phyloP scores from a whole-genome alignment of 495 filamentous ascomycete genomes.

The Beverwykella pulmonaria region DNA sequence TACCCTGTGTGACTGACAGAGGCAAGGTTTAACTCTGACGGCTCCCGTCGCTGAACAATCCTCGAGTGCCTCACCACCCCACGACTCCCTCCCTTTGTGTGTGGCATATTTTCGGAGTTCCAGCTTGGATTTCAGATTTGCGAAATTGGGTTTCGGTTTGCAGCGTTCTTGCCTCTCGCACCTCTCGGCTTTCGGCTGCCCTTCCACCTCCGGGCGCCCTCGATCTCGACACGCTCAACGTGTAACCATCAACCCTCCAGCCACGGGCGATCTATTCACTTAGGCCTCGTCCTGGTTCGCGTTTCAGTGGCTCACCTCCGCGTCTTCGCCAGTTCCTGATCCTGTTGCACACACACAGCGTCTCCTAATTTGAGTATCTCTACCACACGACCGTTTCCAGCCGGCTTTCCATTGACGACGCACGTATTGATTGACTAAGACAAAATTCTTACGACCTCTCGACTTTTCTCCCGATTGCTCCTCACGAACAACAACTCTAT shows the following conservation, averaged over 20 bases:
- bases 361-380: slow-evolving; percentile 18
- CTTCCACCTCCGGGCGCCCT: slow-evolving; percentile 3
- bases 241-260: slow-evolving; percentile 25
- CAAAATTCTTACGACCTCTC: slow-evolving; percentile 33
- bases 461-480: slow-evolving; percentile 26
- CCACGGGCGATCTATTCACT: slow-evolving; percentile 41
- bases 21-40: background rate
- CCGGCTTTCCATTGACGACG: slow-evolving; percentile 3
- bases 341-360: slow-evolving; percentile 9
- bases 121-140: slow-evolving; percentile 18
- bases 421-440: slow-evolving; percentile 18
- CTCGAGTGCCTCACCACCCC: background rate
- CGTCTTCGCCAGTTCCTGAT: background rate
- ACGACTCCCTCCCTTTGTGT: background rate
- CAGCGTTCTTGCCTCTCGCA: slow-evolving; percentile 19
- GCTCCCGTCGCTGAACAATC: slow-evolving; percentile 14
- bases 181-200: slow-evolving; percentile 13
- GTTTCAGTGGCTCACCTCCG: slow-evolving; percentile 13
- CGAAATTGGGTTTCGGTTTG: slow-evolving; percentile 27
- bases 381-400: slow-evolving; percentile 11
- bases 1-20: background rate
- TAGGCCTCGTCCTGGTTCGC: slow-evolving; percentile 39
- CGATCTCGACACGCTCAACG: slow-evolving; percentile 27
- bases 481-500: slow-evolving; percentile 9
- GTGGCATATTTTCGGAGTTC: slow-evolving; percentile 32